Conservation (phyloP, 768 basidiomycete species). For the Naganishia vishniacii region DNA sequence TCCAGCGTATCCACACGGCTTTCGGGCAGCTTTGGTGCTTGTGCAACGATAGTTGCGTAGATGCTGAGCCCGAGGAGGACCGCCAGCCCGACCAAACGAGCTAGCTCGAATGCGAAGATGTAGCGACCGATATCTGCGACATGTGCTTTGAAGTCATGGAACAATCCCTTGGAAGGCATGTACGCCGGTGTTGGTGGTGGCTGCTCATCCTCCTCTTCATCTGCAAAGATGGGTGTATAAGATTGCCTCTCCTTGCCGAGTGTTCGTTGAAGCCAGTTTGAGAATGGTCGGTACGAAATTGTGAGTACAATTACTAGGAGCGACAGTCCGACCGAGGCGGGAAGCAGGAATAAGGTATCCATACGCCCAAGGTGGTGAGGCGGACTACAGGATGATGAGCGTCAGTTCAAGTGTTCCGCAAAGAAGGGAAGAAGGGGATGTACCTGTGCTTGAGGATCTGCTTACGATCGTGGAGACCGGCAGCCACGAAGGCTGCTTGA, state of each 20-base stretch:
- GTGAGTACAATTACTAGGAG: not conserved
- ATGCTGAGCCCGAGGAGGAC: conserved; percentile 56
- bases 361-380: conserved; percentile 11
- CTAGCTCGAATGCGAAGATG: conserved; percentile 54
- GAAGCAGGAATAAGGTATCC: conserved; percentile 17
- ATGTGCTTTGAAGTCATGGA: conserved; percentile 18
- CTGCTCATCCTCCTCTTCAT: conserved; percentile 13
- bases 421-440: not conserved
- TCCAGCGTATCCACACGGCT: conserved; percentile 20
- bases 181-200: conserved; percentile 26
- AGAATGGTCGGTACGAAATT: not conserved
- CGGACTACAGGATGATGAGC: not conserved
- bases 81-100: conserved; percentile 53
- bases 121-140: conserved; percentile 35
- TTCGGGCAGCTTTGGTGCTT: conserved; percentile 36
- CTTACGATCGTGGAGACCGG: conserved; percentile 9
- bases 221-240: conserved; percentile 27
- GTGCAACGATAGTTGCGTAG: conserved; percentile 51
- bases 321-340: not conserved
- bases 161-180: conserved; percentile 42
- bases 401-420: not conserved
- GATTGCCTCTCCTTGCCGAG: not conserved
- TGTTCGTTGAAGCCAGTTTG: conserved; percentile 4
- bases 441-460: conserved; percentile 14
- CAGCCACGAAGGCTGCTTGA: conserved; percentile 7